These are phyloP conservation scores for Russula sp. DNA, from an alignment of 768 basidiomycete species.

Conservation along the genomic window DNA sequence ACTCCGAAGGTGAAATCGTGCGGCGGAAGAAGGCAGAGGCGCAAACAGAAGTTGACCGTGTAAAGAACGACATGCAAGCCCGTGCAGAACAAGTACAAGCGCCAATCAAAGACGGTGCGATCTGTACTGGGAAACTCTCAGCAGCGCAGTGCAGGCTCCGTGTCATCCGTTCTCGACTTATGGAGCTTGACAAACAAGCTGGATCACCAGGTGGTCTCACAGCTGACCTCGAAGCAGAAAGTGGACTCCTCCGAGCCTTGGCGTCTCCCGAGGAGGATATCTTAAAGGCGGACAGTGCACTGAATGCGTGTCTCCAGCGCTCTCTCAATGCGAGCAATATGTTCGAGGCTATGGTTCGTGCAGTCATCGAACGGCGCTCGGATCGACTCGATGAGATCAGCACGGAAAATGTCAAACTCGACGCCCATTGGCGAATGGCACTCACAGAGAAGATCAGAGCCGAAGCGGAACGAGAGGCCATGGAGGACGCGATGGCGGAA, in stretches of 20 bases:
- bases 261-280: slow-evolving; percentile 69
- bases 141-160: slow-evolving; percentile 68
- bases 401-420: slow-evolving; percentile 67
- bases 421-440: slow-evolving; percentile 59
- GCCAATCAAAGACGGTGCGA: slow-evolving; percentile 72
- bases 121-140: slow-evolving; percentile 64
- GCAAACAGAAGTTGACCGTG: slow-evolving; percentile 66
- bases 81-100: slow-evolving; percentile 70
- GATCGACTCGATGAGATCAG: slow-evolving; percentile 73
- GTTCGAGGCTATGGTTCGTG: slow-evolving; percentile 85
- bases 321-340: slow-evolving; percentile 74
- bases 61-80: slow-evolving; percentile 65
- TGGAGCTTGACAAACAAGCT: slow-evolving; percentile 49
- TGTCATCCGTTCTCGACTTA: slow-evolving; percentile 59
- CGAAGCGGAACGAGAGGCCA: slow-evolving; percentile 60
- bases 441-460: slow-evolving; percentile 70
- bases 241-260: slow-evolving; percentile 61
- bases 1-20: slow-evolving; percentile 57
- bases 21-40: slow-evolving; percentile 71
- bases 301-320: slow-evolving; percentile 58
- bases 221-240: slow-evolving; percentile 69
- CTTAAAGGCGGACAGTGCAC: slow-evolving; percentile 54
- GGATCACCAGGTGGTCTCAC: slow-evolving; percentile 43
- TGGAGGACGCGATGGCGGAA: slow-evolving; percentile 57
- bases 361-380: slow-evolving; percentile 73